Conservation (phyloP, 2,329 filamentous ascomycete species). For the Trichoderma sp. region DNA sequence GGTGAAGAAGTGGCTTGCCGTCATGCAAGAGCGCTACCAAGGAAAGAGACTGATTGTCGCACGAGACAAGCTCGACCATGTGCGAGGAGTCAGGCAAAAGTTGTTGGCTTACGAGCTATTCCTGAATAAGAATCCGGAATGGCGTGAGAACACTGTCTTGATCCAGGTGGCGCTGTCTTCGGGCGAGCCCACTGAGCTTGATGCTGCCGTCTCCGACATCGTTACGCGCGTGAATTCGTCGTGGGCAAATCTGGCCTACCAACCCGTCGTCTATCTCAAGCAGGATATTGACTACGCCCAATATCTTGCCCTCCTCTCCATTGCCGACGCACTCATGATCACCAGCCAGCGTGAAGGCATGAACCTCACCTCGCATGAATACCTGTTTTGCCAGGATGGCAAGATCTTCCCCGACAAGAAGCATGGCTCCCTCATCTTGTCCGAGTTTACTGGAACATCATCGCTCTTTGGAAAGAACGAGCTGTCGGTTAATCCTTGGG, state of each 20-base stretch:
- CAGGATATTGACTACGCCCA: slow-evolving; percentile 92
- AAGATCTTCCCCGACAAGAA: slow-evolving; percentile 66
- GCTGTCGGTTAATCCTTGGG: slow-evolving; percentile 90
- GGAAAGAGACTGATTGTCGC: slow-evolving; percentile 90
- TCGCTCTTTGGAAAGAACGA: slow-evolving; percentile 79
- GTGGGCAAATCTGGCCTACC: slow-evolving; percentile 86
- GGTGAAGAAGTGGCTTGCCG: slow-evolving; percentile 74
- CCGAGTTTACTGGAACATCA: slow-evolving; percentile 91
- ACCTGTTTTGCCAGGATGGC: slow-evolving; percentile 88
- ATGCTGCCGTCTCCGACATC: slow-evolving; percentile 87
- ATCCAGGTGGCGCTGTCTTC: slow-evolving; percentile 93
- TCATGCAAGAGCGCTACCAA: slow-evolving; percentile 78
- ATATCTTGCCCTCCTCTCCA: slow-evolving; percentile 85
- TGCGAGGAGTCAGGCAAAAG: slow-evolving; percentile 91
- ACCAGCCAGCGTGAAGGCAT: slow-evolving; percentile 94
- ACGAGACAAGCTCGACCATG: slow-evolving; percentile 88
- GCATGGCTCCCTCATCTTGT: slow-evolving; percentile 84
- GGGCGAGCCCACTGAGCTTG: slow-evolving; percentile 81
- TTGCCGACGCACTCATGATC: slow-evolving; percentile 90
- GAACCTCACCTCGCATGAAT: slow-evolving; percentile 95
- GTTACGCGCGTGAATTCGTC: slow-evolving; percentile 90
- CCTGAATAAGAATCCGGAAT: slow-evolving; percentile 88
- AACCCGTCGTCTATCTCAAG: slow-evolving; percentile 88
- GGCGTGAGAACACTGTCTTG: slow-evolving; percentile 81
- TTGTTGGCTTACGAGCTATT: slow-evolving; percentile 89